These are phyloP conservation scores for Excoecaria agallocha DNA, from an alignment of 345 rosid species.

Conservation along the genomic window DNA sequence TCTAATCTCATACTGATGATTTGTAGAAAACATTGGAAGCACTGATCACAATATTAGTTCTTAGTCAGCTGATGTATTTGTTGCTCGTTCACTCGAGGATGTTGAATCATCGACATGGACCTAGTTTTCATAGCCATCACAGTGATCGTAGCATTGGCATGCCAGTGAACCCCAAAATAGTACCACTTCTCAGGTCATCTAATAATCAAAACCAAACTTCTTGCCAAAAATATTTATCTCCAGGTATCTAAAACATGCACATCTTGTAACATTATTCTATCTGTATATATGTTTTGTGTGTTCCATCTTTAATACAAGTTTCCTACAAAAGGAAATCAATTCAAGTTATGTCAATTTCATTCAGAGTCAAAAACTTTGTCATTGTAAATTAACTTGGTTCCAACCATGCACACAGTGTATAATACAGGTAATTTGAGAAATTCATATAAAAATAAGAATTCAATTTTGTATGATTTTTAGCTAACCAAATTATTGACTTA, in stretches of 20 bases:
- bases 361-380: too few species aligned
- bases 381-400: neutral
- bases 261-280: neutral
- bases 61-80: conserved; percentile 32
- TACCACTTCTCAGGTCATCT: neutral
- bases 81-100: conserved; percentile 27
- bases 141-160: neutral
- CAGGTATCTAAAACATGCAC: neutral
- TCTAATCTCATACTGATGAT: neutral
- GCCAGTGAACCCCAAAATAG: neutral
- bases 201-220: neutral
- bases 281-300: too few species aligned
- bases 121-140: conserved; percentile 15
- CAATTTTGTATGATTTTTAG: too few species aligned
- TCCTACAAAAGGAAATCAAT: too few species aligned
- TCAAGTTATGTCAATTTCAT: too few species aligned
- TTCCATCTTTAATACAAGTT: too few species aligned
- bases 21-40: conserved; percentile 42
- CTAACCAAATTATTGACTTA: too few species aligned
- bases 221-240: neutral
- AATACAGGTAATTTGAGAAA: too few species aligned
- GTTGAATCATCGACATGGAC: conserved; percentile 12
- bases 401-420: neutral
- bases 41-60: conserved; percentile 21
- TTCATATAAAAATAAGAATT: too few species aligned